Evolutionary conservation across 2,329 filamentous ascomycete species (phyloP).

Genomic region (Scleromitrula shiraiana): DNA sequence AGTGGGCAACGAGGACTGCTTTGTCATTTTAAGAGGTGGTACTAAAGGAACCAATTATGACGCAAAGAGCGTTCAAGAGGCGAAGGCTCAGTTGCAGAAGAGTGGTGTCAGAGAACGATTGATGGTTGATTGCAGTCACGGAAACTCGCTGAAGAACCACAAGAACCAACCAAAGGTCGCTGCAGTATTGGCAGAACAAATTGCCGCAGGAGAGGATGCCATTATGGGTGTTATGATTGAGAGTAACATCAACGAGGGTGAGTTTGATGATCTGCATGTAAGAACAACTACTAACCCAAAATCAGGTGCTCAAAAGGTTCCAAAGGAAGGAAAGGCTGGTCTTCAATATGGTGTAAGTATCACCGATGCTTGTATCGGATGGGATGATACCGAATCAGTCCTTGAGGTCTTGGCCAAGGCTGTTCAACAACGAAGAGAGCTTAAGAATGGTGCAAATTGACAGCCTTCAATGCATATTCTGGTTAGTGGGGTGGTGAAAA

Average conservation of each 20-base stretch:
- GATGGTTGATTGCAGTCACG: constrained; percentile 98
- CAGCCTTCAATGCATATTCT: neutral
- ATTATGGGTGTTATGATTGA: constrained; percentile 99
- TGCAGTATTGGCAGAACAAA: constrained; percentile 71
- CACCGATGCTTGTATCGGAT: constrained; percentile 93
- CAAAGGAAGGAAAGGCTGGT: constrained; percentile 72
- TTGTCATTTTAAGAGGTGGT: constrained; percentile 88
- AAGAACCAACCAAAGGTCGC: constrained; percentile 96
- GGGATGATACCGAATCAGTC: constrained; percentile 79
- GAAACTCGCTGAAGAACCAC: constrained; percentile 93
- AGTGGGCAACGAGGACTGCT: constrained; percentile 92
- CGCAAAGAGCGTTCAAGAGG: constrained; percentile 70
- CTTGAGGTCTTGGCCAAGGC: constrained; percentile 72
- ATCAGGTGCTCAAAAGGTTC: constrained; percentile 79
- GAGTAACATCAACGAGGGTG: constrained; percentile 90
- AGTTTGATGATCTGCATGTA: constrained; percentile 3
- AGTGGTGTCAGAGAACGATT: constrained; percentile 67
- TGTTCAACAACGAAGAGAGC: constrained; percentile 63
- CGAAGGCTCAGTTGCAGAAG: constrained; percentile 70
- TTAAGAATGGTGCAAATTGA: constrained; percentile 20
- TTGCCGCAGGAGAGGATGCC: constrained; percentile 67
- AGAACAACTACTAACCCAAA: constrained; percentile 8
- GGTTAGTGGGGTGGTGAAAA: too few species aligned
- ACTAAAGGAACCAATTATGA: constrained; percentile 94
- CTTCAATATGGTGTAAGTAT: constrained; percentile 94